These are phyloP conservation scores for Nicotiana knightiana DNA, from an alignment of 257 asterid genomes.

Conservation along the genomic window DNA sequence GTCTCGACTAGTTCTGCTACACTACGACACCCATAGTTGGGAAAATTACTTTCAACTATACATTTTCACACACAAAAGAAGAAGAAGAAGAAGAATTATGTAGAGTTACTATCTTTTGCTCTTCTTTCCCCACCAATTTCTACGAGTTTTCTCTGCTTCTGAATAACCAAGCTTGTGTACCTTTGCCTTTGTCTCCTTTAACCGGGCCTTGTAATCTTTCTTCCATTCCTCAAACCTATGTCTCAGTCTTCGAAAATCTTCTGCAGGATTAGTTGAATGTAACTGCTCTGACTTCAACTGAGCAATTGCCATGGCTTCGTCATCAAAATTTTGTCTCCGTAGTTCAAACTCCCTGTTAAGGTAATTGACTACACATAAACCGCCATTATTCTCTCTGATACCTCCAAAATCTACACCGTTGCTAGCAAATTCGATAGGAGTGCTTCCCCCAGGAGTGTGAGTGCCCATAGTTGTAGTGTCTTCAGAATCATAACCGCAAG, in stretches of 20 bases:
- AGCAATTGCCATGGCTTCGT: slow-evolving; percentile 38
- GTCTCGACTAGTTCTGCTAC: slow-evolving; percentile 3
- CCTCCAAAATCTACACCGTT: slow-evolving; percentile 28
- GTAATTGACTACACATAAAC: slow-evolving; percentile 32
- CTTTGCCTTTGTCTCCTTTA: slow-evolving; percentile 57
- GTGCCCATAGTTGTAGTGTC: slow-evolving; percentile 38
- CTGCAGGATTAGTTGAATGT: slow-evolving; percentile 21
- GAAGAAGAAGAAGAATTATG: background rate
- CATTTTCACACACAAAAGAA: background rate
- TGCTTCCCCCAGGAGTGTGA: slow-evolving; percentile 60
- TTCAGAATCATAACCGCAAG: slow-evolving; percentile 60
- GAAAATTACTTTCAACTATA: background rate
- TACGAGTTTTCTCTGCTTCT: slow-evolving; percentile 44
- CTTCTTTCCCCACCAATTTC: slow-evolving; percentile 78
- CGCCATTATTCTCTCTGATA: slow-evolving; percentile 39
- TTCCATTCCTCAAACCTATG: slow-evolving; percentile 58
- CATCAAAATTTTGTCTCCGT: slow-evolving; percentile 45
- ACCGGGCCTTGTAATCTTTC: slow-evolving; percentile 52
- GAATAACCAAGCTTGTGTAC: slow-evolving; percentile 32
- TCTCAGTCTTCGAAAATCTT: slow-evolving; percentile 52
- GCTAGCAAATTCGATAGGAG: slow-evolving; percentile 42
- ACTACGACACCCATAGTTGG: background rate
- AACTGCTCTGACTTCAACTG: slow-evolving; percentile 38
- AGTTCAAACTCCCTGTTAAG: slow-evolving; percentile 58
- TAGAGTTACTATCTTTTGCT: slow-evolving; percentile 24